Evolutionary conservation across 2,329 filamentous ascomycete species (phyloP).

Genomic region (Aspergillus melleus): DNA sequence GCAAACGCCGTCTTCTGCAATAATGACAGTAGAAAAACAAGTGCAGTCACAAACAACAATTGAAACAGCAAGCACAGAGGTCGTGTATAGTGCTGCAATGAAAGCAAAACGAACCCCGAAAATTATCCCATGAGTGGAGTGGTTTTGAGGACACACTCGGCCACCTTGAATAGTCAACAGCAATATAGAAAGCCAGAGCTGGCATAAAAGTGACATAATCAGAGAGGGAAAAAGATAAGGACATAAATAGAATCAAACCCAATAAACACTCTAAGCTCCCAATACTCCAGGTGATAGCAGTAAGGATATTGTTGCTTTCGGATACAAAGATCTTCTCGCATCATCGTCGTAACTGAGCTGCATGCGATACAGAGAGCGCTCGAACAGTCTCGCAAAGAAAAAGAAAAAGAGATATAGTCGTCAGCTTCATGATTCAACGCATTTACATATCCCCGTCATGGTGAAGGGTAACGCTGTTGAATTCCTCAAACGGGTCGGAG

Average conservation of each 20-base stretch:
- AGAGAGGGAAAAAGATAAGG: neutral
- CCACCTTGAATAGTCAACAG: neutral
- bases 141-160: neutral
- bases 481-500: slow-evolving; percentile 93
- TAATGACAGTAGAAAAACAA: slow-evolving; percentile 12
- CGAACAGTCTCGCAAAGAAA: neutral
- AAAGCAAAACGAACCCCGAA: slow-evolving; percentile 10
- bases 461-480: slow-evolving; percentile 96
- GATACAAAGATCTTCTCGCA: slow-evolving; percentile 34
- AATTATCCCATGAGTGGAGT: slow-evolving; percentile 7
- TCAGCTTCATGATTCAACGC: neutral
- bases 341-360: slow-evolving; percentile 31
- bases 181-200: slow-evolving; percentile 3
- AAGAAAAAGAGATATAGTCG: slow-evolving; percentile 14
- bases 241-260: slow-evolving; percentile 8
- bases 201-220: slow-evolving; percentile 5
- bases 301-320: slow-evolving; percentile 20
- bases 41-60: neutral
- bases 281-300: slow-evolving; percentile 27
- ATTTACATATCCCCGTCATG: slow-evolving; percentile 74
- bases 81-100: slow-evolving; percentile 13
- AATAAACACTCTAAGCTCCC: slow-evolving; percentile 24
- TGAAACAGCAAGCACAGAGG: slow-evolving; percentile 3
- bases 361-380: slow-evolving; percentile 21
- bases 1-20: slow-evolving; percentile 28